Evolutionary conservation across 2,329 filamentous ascomycete genomes (phyloP).

Genomic region (Cladosporium sp.): DNA sequence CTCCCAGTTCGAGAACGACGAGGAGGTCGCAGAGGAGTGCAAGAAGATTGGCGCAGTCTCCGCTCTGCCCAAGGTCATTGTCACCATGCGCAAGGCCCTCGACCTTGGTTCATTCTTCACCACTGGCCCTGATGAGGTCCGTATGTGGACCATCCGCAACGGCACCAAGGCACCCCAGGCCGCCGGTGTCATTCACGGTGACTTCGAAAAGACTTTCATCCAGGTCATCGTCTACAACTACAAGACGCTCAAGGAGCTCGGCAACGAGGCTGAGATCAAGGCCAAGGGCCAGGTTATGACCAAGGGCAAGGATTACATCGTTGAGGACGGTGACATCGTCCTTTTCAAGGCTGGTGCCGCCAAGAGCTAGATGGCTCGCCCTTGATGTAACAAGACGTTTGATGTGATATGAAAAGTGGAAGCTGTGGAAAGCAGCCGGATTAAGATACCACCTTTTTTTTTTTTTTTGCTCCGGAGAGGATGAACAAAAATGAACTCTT

Average conservation of each 20-base stretch:
- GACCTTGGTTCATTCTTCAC: conserved; percentile 97
- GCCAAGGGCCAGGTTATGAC: conserved; percentile 96
- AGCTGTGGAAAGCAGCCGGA: conserved; percentile 10
- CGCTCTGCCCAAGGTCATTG: conserved; percentile 85
- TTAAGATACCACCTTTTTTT: conserved; percentile 16
- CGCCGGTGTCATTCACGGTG: conserved; percentile 95
- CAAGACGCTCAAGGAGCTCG: conserved; percentile 74
- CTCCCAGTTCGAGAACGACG: conserved; percentile 75
- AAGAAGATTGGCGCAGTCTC: conserved; percentile 86
- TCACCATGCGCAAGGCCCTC: conserved; percentile 88
- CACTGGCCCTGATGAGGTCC: conserved; percentile 89
- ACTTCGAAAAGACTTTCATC: conserved; percentile 99
- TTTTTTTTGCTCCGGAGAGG: conserved; percentile 10
- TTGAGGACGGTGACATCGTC: conserved; percentile 78
- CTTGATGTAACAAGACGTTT: conserved; percentile 12
- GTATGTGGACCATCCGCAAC: conserved; percentile 96
- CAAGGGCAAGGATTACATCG: conserved; percentile 96
- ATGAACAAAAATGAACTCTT: conserved; percentile 12
- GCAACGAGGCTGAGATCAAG: conserved; percentile 85
- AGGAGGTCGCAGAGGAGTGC: conserved; percentile 77
- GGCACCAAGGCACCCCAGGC: conserved; percentile 97
- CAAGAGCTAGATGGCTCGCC: conserved; percentile 50
- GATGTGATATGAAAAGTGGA: conserved; percentile 19
- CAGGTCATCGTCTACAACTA: conserved; percentile 95
- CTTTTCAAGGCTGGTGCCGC: conserved; percentile 89